phyloP scores from a whole-genome alignment of 352 stramenopile genomes.

The Thalassiosira mediterranea region DNA sequence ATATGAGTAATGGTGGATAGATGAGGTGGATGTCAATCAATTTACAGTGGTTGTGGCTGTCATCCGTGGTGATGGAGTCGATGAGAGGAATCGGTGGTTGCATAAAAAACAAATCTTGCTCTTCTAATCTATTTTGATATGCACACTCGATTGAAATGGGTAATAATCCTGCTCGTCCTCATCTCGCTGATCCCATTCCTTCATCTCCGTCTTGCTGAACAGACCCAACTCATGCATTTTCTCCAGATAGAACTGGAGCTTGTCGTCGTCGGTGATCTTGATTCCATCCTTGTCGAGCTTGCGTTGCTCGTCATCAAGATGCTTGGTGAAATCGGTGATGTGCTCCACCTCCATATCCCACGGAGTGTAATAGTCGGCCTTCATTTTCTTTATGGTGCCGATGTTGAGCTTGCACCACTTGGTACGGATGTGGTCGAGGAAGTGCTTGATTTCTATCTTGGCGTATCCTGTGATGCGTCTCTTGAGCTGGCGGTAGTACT shows the following conservation, averaged over 20 bases:
- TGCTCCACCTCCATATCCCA: neutral
- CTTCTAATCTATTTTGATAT: no score
- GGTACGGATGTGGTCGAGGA: neutral
- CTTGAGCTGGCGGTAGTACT: slow-evolving; percentile 1
- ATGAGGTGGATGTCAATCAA: no score
- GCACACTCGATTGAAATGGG: no score
- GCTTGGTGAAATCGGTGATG: neutral
- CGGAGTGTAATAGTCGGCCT: neutral
- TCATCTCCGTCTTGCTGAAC: slow-evolving; percentile 15
- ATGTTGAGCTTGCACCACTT: neutral
- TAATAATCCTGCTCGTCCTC: neutral
- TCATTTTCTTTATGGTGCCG: neutral
- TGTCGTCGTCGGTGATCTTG: neutral
- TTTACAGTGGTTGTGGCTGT: no score
- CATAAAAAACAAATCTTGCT: no score
- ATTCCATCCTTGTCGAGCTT: neutral
- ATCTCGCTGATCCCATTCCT: neutral
- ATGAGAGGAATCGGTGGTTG: no score
- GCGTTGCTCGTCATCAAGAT: neutral
- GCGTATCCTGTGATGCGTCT: neutral
- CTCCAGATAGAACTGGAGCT: slow-evolving; percentile 2
- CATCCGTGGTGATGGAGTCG: no score
- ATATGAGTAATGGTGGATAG: no score
- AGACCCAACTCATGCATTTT: slow-evolving; percentile 1
- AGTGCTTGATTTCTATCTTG: neutral